Base-by-base conservation (phyloP, 2,329 filamentous ascomycete species). In the Aspergillus novoparasiticus region DNA sequence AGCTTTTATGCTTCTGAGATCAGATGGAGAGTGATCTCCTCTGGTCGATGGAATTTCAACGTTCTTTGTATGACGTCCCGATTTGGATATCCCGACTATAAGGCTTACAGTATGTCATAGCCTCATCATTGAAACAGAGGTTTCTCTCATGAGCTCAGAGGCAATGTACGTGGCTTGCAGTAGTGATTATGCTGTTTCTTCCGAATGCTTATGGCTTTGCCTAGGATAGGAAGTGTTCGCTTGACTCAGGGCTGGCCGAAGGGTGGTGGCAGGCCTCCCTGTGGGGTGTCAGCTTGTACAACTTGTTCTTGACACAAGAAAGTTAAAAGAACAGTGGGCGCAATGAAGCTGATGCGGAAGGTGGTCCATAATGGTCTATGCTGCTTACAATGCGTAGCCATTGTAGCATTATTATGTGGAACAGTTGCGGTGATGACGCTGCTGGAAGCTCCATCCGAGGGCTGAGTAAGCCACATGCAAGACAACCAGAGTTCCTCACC, bases 1-100 rank as follows among this genome's bases (percentile, higher is more conserved):
- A 55, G 30, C 51, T 55, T 53, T 39, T 26, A 55, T 36, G 51
- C 51, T 26, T 55, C 51, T 55, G 51, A 55, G 51, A 55, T 55
- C 51, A 55, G 51, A 55, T 55, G 30, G 32, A 55, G 23, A 11
- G n/a, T 55, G 51, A 8, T 39, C n/a, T 3, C 14, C 30, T 36
- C 12, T 39, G 21, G 32, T 55, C 21, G 36, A 39, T 55, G 51
- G 32, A 23, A 55, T 55, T 39, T 23, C 34, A 39, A 55, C 51
- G 51, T 55, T 55, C n/a, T 26, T 55, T 36, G 32, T 55, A 55
- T 26, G 32, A 23, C 32, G 21, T 23, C 36, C 51, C 23, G 12
- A 1, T 55, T 36, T 36, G 28, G 32, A 36, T n/a, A 54, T 34
- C 10, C 50, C 32, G 21, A 39, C 16, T 11, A 12, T 55, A 55